Conservation (phyloP, 768 basidiomycete species). For the Tulasnella sp. region DNA sequence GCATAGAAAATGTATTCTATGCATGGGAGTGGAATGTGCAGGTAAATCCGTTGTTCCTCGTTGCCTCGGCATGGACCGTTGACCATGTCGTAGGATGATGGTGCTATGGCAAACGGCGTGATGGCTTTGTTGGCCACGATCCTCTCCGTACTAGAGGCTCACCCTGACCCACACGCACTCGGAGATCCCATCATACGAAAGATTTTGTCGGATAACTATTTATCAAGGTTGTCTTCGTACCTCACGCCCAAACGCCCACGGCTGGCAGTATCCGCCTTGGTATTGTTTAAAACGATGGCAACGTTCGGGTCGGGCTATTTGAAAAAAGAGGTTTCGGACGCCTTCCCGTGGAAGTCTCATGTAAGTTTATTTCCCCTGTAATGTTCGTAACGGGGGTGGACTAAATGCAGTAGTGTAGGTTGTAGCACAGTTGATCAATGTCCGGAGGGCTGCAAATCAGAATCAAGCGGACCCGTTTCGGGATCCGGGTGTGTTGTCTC, state of each 20-base stretch:
- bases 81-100: slow-evolving; percentile 6
- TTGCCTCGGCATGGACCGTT: no score
- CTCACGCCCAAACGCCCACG: slow-evolving; percentile 52
- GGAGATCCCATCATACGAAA: slow-evolving; percentile 52
- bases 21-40: no score
- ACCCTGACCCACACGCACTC: slow-evolving; percentile 52
- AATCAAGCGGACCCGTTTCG: neutral
- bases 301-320: slow-evolving; percentile 55
- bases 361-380: slow-evolving; percentile 26
- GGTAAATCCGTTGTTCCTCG: no score
- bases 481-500: neutral
- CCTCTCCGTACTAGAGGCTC: slow-evolving; percentile 49
- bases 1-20: neutral
- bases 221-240: slow-evolving; percentile 47
- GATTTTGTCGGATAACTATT: slow-evolving; percentile 43
- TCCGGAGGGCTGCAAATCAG: neutral
- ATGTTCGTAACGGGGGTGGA: neutral
- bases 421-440: neutral
- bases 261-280: slow-evolving; percentile 50
- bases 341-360: slow-evolving; percentile 70
- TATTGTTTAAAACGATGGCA: slow-evolving; percentile 49
- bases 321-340: slow-evolving; percentile 47
- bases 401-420: neutral
- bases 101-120: slow-evolving; percentile 24
- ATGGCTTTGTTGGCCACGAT: slow-evolving; percentile 45